These are phyloP conservation scores for Zizania palustris DNA, from an alignment of 202 grass and related monocot species.

Conservation along the genomic window DNA sequence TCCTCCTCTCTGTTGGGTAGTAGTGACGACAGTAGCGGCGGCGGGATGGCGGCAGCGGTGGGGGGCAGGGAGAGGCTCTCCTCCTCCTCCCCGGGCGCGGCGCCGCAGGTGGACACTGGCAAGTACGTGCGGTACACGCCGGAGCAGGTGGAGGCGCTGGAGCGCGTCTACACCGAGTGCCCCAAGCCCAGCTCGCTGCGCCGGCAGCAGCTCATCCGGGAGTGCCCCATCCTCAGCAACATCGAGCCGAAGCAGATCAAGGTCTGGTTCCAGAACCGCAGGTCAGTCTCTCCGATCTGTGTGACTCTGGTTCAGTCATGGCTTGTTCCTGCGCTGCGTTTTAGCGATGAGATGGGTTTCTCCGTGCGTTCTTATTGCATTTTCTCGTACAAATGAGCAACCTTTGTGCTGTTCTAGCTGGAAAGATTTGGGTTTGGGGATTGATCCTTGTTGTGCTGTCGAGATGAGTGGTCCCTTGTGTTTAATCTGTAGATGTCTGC, in stretches of 20 bases:
- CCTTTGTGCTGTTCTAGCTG: background rate
- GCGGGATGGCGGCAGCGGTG: background rate
- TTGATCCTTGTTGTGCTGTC: background rate
- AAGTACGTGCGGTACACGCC: constrained; percentile 99
- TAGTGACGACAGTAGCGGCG: background rate
- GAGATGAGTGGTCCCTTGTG: background rate
- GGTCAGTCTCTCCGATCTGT: constrained; percentile 37
- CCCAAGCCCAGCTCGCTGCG: constrained; percentile 89
- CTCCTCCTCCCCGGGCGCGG: constrained; percentile 25
- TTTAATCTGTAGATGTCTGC: background rate
- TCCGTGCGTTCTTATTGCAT: background rate
- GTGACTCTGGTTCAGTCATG: background rate
- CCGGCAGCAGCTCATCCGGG: constrained; percentile 86
- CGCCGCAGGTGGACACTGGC: constrained; percentile 69
- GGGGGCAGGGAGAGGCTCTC: background rate
- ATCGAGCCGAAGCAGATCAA: constrained; percentile 99
- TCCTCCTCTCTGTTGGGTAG: background rate
- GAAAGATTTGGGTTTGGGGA: background rate
- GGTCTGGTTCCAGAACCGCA: constrained; percentile 99
- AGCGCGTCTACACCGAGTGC: constrained; percentile 91
- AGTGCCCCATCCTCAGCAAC: constrained; percentile 86
- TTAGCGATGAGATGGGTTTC: background rate
- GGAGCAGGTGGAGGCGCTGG: constrained; percentile 97
- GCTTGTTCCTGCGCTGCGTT: background rate
- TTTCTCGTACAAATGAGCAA: background rate